Evolutionary conservation across 371 early-diverging fungal species (phyloP).

Genomic region (Lichtheimia hyalospora): DNA sequence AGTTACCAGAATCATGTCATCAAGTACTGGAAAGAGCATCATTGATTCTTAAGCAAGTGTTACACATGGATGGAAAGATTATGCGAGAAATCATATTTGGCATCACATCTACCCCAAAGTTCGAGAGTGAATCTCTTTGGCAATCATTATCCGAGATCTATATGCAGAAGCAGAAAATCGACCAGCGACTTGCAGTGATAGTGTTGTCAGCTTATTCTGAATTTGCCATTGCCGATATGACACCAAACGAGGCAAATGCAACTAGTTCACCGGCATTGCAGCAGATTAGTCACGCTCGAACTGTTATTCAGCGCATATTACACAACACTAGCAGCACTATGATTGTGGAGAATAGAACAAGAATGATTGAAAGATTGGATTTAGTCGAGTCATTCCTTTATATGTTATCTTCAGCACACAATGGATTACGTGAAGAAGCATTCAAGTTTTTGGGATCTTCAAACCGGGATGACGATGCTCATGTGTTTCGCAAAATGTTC

Average conservation of each 20-base stretch:
- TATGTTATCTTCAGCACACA: background rate
- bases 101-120: background rate
- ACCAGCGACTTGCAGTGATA: background rate
- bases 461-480: background rate
- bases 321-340: no score
- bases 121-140: conserved; percentile 1
- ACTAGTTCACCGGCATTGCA: background rate
- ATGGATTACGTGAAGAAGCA: conserved; percentile 13
- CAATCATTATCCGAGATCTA: background rate
- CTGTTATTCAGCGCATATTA: no score
- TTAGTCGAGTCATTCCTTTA: background rate
- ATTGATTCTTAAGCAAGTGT: conserved; percentile 10
- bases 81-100: conserved; percentile 6
- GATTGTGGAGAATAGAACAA: background rate
- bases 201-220: background rate
- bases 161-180: background rate
- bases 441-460: conserved; percentile 9
- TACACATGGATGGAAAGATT: conserved; percentile 1
- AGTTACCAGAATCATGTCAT: conserved; percentile 21
- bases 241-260: background rate
- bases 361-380: background rate
- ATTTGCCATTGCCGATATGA: conserved; percentile 7
- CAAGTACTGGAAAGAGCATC: conserved; percentile 22
- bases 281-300: background rate
- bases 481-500: conserved; percentile 6